Evolutionary conservation across 371 early-diverging fungal genomes (phyloP).

Genomic region (Mucor sp.): DNA sequence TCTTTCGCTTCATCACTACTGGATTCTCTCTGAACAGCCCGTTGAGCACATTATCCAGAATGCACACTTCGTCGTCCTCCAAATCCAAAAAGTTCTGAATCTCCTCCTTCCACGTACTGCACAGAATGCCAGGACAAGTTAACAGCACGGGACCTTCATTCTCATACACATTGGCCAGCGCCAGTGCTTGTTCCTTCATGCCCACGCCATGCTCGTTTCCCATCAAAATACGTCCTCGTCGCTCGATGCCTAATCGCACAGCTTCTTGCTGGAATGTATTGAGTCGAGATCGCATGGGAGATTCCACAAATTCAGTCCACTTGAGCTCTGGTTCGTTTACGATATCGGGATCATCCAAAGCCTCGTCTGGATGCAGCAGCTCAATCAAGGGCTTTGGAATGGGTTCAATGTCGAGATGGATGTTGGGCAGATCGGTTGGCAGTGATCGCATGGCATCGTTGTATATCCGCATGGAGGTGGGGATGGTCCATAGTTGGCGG

Average conservation of each 20-base stretch:
- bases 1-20: neutral
- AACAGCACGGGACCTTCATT: slow-evolving; percentile 63
- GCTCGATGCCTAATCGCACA: slow-evolving; percentile 45
- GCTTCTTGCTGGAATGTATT: slow-evolving; percentile 56
- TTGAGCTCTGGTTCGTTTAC: slow-evolving; percentile 7
- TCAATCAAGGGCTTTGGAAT: slow-evolving; percentile 11
- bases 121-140: slow-evolving; percentile 59
- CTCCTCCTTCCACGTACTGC: slow-evolving; percentile 57
- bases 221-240: slow-evolving; percentile 67
- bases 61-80: slow-evolving; percentile 33
- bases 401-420: slow-evolving; percentile 22
- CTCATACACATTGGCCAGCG: slow-evolving; percentile 53
- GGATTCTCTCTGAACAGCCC: neutral
- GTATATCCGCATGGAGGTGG: slow-evolving; percentile 26
- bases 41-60: slow-evolving; percentile 16
- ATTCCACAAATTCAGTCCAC: slow-evolving; percentile 15
- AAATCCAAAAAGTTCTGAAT: slow-evolving; percentile 51
- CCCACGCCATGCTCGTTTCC: slow-evolving; percentile 98
- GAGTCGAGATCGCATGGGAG: slow-evolving; percentile 27
- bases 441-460: slow-evolving; percentile 16
- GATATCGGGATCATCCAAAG: neutral
- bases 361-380: neutral
- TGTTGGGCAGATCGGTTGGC: slow-evolving; percentile 21
- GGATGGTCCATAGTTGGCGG: slow-evolving; percentile 22
- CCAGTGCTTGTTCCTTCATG: slow-evolving; percentile 91